Evolutionary conservation across 306 rosid genomes (phyloP).

Genomic region (Medicago arabica): DNA sequence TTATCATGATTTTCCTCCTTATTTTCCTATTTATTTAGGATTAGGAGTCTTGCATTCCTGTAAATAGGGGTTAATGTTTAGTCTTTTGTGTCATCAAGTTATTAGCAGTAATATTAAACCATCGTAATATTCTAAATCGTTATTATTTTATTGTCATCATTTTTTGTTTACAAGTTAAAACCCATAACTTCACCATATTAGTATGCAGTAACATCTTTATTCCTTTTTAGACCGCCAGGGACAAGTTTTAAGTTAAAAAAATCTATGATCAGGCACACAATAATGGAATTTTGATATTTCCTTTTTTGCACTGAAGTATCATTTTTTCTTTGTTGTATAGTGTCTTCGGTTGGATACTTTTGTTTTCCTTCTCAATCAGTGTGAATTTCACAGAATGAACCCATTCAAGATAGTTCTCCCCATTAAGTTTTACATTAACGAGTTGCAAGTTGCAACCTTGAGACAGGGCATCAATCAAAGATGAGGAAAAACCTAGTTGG

Average conservation of each 20-base stretch:
- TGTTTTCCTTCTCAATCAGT: background rate
- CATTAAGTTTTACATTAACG: background rate
- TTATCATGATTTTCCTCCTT: no score
- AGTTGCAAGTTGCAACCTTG: background rate
- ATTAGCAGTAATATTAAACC: no score
- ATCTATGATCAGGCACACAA: background rate
- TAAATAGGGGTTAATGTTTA: no score
- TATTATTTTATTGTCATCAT: background rate
- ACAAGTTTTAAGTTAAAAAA: background rate
- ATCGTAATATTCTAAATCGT: no score
- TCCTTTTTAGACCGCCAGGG: background rate
- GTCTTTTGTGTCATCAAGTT: no score
- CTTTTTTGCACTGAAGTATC: background rate
- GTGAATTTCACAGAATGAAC: background rate
- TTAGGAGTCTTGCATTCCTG: no score
- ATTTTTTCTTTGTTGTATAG: background rate
- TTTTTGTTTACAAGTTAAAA: no score
- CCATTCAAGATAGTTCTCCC: background rate
- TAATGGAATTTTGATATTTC: background rate
- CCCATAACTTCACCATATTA: background rate
- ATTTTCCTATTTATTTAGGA: no score
- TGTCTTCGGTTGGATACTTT: background rate
- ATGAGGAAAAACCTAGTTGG: background rate
- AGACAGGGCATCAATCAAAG: slow-evolving; percentile 4
- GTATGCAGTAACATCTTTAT: background rate